Base-by-base conservation (phyloP, 345 rosid genomes). In the Eucalyptus sp. region DNA sequence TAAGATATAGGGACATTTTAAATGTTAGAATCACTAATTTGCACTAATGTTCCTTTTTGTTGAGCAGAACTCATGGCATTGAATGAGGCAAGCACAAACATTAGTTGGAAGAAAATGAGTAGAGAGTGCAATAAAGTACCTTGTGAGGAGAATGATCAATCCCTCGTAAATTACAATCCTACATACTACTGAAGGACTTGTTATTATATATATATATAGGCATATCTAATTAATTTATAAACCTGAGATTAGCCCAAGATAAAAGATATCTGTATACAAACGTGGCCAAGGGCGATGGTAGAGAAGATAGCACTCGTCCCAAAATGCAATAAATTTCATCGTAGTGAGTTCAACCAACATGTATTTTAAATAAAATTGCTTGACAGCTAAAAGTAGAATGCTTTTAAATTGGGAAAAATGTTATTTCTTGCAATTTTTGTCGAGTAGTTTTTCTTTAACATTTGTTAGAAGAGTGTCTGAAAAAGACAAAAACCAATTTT, bases 231-330 rank as follows among this genome's bases (percentile, higher is more conserved):
- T 60, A 60, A 60, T 60, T 60, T 60, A 22, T 11, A 60, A 60
- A 60, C 7, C 4, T 60, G 15, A 60, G 31, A 25, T 60, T 60
- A 60, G 31, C 66, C 1, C 4, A 60, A 25, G 58, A 25, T 11
- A 60, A 60, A 10, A 5, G 4, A 60, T 11, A 24, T 25, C 2
- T 25, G 0, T 25, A 58, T 10, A 60, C 31, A 24, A 5, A 5
- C 15, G 2, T 10, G 66, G 31, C 1, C 14, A 25, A 2, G n/a
- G 7, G 66, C 0, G 15, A 27, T 10, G n/a, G 3, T 60, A 60
- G 15, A 60, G 31, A 60, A 25, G 15, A 60, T 60, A 60, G 6
- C 4, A 27, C 68, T 12, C 1, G 31, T 60, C 8, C 15, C 68
- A 27, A 60, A 11, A 6, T 60, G 31, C 0, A 60, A 27, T 60